Percentiles rank a stretch among this genome's conserved stretches.
These are phyloP conservation scores for Furculomyces boomerangus DNA, from an alignment of 371 early-diverging fungal genomes.

Conservation along the genomic window DNA sequence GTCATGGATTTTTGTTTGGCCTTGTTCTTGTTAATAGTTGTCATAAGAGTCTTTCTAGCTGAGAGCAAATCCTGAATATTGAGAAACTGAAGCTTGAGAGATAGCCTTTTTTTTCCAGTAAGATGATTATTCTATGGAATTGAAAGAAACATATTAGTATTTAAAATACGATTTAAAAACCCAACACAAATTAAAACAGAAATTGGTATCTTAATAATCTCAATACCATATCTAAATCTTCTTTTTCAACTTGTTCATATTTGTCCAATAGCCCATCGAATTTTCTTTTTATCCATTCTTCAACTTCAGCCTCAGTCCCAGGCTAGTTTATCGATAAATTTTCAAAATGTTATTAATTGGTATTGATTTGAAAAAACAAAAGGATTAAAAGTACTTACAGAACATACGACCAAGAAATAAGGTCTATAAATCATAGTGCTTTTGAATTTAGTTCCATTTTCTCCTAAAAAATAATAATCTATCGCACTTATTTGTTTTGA, in stretches of 20 bases:
- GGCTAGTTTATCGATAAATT: conserved; percentile 20
- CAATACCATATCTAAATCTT: conserved; percentile 62
- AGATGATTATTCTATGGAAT: conserved; percentile 60
- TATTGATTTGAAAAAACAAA: background rate
- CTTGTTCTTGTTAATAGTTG: conserved; percentile 46
- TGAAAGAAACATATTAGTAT: background rate
- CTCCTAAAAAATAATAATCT: conserved; percentile 82
- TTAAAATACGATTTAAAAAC: background rate
- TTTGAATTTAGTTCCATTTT: conserved; percentile 79
- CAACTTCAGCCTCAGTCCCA: conserved; percentile 63
- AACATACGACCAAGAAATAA: conserved; percentile 56
- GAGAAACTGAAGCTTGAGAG: conserved; percentile 63
- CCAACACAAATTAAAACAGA: background rate
- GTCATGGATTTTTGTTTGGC: conserved; percentile 22
- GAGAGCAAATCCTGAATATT: conserved; percentile 61
- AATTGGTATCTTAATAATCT: background rate
- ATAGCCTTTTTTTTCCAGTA: conserved; percentile 43
- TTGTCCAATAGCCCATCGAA: conserved; percentile 48
- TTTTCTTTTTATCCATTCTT: conserved; percentile 60
- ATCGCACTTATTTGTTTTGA: conserved; percentile 35
- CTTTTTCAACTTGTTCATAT: conserved; percentile 45
- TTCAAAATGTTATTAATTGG: background rate
- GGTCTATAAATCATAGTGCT: conserved; percentile 66
- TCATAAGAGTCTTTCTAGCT: conserved; percentile 55
- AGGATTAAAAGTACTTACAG: background rate